Percentiles rank a stretch among this genome's conserved stretches.
Evolutionary conservation across 2,329 filamentous ascomycete species (phyloP).

Genomic region (Pyrenophora seminiperda): DNA sequence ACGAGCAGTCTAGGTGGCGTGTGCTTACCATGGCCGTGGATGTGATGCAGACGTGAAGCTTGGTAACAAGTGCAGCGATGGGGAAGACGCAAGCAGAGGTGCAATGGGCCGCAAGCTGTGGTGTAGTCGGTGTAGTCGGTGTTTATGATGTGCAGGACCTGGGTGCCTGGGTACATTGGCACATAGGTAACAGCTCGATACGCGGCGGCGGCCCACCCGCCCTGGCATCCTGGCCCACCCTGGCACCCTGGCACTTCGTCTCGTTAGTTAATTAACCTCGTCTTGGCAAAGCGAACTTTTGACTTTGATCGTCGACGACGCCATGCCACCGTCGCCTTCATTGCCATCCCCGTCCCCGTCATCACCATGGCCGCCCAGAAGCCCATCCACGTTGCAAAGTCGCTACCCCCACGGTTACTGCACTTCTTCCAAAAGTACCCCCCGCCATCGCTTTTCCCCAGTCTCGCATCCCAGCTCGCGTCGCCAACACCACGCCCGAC

Average conservation of each 20-base stretch:
- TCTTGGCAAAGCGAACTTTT: conserved; percentile 22
- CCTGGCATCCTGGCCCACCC: not conserved
- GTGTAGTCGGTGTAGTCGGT: conserved; percentile 9
- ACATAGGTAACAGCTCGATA: conserved; percentile 30
- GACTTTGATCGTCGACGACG: conserved; percentile 9
- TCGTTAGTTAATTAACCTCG: conserved; percentile 3
- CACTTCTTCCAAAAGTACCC: conserved; percentile 92
- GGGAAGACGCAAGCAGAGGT: not conserved
- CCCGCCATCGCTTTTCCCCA: conserved; percentile 60
- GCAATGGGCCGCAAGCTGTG: not conserved
- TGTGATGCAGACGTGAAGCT: conserved; percentile 15
- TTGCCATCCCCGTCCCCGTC: conserved; percentile 1
- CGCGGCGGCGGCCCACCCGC: conserved; percentile 28
- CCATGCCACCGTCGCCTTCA: not conserved
- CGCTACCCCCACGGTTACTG: conserved; percentile 76
- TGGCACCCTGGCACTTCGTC: no score
- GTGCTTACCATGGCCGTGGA: conserved; percentile 48
- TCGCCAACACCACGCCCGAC: conserved; percentile 19
- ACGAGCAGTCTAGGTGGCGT: conserved; percentile 5
- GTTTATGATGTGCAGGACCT: conserved; percentile 15
- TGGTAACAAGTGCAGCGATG: not conserved
- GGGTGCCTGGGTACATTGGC: no score
- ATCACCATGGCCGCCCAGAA: conserved; percentile 37
- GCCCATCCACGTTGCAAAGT: conserved; percentile 64
- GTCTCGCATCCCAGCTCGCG: conserved; percentile 25